These are phyloP conservation scores for Xylaria polymorpha DNA, from an alignment of 2,329 filamentous ascomycete genomes.

Conservation along the genomic window DNA sequence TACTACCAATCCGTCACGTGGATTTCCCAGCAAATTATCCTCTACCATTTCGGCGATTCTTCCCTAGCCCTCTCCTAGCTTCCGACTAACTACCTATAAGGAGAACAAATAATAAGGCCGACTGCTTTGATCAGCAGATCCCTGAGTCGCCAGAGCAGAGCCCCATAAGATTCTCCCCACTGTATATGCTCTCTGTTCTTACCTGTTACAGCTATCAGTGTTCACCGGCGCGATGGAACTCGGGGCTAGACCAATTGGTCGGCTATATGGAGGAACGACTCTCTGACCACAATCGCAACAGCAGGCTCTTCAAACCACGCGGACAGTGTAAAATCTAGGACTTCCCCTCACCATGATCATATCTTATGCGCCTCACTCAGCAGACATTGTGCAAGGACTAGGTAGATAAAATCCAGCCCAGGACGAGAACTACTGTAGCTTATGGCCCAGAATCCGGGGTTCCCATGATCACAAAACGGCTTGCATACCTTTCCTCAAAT, in stretches of 20 bases:
- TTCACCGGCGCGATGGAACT: constrained; percentile 23
- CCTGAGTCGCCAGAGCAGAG: constrained; percentile 6
- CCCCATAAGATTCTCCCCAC: constrained; percentile 14
- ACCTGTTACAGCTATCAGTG: constrained; percentile 6
- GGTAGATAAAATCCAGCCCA: constrained; percentile 8
- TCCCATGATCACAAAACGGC: constrained; percentile 25
- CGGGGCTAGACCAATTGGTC: constrained; percentile 5
- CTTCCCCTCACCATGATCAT: constrained; percentile 25
- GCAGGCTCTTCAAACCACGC: constrained; percentile 29
- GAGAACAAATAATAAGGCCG: constrained; percentile 4
- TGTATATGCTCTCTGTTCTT: background rate
- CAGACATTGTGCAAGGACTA: constrained; percentile 4
- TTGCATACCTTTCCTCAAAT: background rate
- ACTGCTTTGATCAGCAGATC: constrained; percentile 14
- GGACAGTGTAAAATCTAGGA: constrained; percentile 23
- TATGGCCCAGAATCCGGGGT: constrained; percentile 15
- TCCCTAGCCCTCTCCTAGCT: constrained; percentile 20
- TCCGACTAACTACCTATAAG: constrained; percentile 18
- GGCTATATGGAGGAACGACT: constrained; percentile 14
- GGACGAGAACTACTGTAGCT: constrained; percentile 10
- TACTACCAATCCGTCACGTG: constrained; percentile 24
- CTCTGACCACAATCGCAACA: constrained; percentile 8
- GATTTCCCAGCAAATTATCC: constrained; percentile 15
- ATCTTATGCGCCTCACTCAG: constrained; percentile 12
- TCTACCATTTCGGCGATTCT: constrained; percentile 19